Evolutionary conservation across 2,329 filamentous ascomycete species (phyloP).

Genomic region (Lachnellula cervina): DNA sequence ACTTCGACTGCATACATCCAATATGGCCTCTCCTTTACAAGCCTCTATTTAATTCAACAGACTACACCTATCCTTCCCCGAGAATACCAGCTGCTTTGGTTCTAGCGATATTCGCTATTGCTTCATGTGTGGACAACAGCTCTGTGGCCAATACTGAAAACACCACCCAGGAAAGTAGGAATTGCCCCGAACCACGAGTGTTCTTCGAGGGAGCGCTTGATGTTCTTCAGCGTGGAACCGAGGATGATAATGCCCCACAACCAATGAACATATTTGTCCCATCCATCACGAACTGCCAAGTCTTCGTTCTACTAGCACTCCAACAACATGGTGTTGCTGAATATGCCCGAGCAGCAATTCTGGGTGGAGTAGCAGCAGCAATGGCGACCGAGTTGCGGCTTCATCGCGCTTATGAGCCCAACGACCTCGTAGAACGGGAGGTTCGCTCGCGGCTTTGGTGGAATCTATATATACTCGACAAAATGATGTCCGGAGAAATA

Average conservation of each 20-base stretch:
- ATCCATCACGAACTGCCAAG: slow-evolving; percentile 27
- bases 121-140: slow-evolving; percentile 23
- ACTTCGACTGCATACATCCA: slow-evolving; percentile 30
- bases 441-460: slow-evolving; percentile 29
- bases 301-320: slow-evolving; percentile 25
- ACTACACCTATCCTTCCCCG: slow-evolving; percentile 22
- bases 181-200: slow-evolving; percentile 16
- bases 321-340: slow-evolving; percentile 30
- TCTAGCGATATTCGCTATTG: slow-evolving; percentile 27
- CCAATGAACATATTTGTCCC: slow-evolving; percentile 22
- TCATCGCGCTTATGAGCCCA: slow-evolving; percentile 19
- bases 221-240: slow-evolving; percentile 14
- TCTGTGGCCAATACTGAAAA: slow-evolving; percentile 3
- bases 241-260: slow-evolving; percentile 2
- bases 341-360: slow-evolving; percentile 26
- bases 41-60: slow-evolving; percentile 25
- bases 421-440: slow-evolving; percentile 24
- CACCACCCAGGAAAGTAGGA: neutral
- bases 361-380: slow-evolving; percentile 24
- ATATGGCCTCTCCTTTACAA: slow-evolving; percentile 31
- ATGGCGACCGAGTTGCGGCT: slow-evolving; percentile 30
- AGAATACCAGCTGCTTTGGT: slow-evolving; percentile 23
- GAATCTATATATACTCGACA: slow-evolving; percentile 31
- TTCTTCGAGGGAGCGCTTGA: slow-evolving; percentile 24
- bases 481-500: slow-evolving; percentile 29